Conservation (phyloP, 2,329 filamentous ascomycete genomes). For the Cytospora paraplurivora region DNA sequence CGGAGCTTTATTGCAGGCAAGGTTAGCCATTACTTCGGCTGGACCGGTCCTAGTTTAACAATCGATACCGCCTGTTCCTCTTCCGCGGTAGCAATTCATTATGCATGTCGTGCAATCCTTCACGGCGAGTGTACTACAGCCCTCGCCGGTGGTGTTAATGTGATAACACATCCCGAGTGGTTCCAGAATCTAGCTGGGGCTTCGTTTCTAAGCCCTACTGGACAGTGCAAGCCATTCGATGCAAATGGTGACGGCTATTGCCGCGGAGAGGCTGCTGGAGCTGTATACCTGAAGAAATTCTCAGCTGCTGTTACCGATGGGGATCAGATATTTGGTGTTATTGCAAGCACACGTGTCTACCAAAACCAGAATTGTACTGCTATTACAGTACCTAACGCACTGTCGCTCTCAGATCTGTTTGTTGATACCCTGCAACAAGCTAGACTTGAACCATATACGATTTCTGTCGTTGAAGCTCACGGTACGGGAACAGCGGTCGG, state of each 20-base stretch:
- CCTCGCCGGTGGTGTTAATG: conserved; percentile 37
- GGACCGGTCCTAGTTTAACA: conserved; percentile 37
- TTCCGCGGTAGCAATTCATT: conserved; percentile 41
- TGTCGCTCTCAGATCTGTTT: conserved; percentile 37
- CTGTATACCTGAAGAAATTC: conserved; percentile 51
- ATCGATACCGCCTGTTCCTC: conserved; percentile 44
- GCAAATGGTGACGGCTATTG: conserved; percentile 50
- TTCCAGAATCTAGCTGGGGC: conserved; percentile 36
- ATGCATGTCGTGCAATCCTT: conserved; percentile 37
- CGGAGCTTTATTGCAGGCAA: conserved; percentile 35
- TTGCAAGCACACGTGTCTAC: conserved; percentile 42
- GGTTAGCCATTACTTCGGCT: conserved; percentile 41
- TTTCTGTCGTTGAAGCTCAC: conserved; percentile 43
- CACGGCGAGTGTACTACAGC: conserved; percentile 37
- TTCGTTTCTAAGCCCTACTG: conserved; percentile 37
- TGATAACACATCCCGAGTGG: conserved; percentile 35
- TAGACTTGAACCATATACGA: conserved; percentile 31
- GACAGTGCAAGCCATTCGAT: conserved; percentile 40
- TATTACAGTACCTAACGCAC: conserved; percentile 34
- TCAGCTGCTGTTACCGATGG: conserved; percentile 48
- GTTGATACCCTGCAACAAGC: conserved; percentile 34
- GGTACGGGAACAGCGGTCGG: conserved; percentile 48
- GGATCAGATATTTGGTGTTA: conserved; percentile 46
- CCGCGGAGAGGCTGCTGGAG: conserved; percentile 49
- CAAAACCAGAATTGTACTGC: conserved; percentile 43